phyloP scores from a whole-genome alignment of 1,284 basidiomycete genomes.

The Tilletia setariae region DNA sequence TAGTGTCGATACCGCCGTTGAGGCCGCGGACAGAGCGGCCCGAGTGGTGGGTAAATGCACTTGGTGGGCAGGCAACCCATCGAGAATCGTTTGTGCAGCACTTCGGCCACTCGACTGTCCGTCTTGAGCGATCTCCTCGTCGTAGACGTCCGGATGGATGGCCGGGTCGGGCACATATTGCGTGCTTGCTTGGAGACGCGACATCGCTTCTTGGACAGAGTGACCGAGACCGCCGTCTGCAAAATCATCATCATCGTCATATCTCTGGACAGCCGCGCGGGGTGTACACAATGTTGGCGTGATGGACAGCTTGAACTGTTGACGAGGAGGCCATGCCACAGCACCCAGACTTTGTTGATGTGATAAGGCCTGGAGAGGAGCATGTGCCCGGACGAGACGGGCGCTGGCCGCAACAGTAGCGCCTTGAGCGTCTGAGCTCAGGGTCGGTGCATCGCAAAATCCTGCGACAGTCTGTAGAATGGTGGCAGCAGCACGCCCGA shows the following conservation, averaged over 20 bases:
- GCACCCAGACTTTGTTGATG: background rate
- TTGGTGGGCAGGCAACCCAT: too few relatives aligned
- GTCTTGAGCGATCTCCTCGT: background rate
- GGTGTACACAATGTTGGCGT: constrained; percentile 7
- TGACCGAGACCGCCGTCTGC: background rate
- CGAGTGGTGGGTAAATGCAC: constrained; percentile 31
- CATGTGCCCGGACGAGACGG: constrained; percentile 2
- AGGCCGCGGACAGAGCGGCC: constrained; percentile 36
- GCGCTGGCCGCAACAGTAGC: background rate
- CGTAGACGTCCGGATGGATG: constrained; percentile 7
- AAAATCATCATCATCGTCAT: constrained; percentile 13
- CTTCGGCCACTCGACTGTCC: too few relatives aligned
- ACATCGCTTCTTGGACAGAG: background rate
- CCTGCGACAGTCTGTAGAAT: constrained; percentile 28
- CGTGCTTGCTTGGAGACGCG: background rate
- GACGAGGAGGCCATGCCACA: background rate
- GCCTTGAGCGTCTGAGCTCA: background rate
- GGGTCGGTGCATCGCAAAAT: background rate
- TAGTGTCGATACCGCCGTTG: constrained; percentile 48
- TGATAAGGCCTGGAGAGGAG: background rate
- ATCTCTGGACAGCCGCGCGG: background rate
- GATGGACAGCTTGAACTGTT: background rate
- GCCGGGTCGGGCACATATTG: background rate
- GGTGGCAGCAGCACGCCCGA: constrained; percentile 29
- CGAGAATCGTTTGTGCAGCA: too few relatives aligned